Base-by-base conservation (phyloP, 192 early-diverging fungal species). In the Dissophora globulifera region DNA sequence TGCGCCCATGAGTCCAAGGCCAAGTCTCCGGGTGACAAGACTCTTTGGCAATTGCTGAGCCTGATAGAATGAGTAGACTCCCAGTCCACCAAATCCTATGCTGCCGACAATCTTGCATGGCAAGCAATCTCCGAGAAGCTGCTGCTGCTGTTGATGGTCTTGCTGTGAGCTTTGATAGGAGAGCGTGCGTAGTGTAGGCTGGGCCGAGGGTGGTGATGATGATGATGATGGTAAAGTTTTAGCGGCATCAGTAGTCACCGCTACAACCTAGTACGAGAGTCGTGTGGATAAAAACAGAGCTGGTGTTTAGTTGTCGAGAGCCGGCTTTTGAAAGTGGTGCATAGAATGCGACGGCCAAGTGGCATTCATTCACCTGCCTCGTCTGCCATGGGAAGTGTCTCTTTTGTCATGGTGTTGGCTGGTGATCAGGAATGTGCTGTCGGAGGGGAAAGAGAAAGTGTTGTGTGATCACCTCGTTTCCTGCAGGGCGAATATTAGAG, bases 61-160 rank as follows among this genome's bases (percentile, higher is more conserved):
- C n/a, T 76, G 63, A 29, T 76, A 76, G 29, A 66, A 76, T 4
- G 72, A 76, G 22, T 76, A 76, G 2, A 76, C 50, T 7, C 72
- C 72, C 1, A 76, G 49, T 16, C 72, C 72, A 8, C 72, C 52
- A 42, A 76, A 76, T 0, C 72, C 72, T 2, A 46, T 58, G 45
- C 72, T 62, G 1, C 72, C 72, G 4, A 76, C 52, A 11, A 76
- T 11, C 20, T 67, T 76, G 29, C 72, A 76, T 8, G 72, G 72
- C 43, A 67, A n/a, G 42, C 72, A 76, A 26, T 76, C 72, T 35
- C 20, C 52, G 8, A 64, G 72, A 0, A 48, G 23, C 15, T 54
- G 71, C 19, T 64, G 50, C 10, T 58, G 59, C 17, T 54, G 45
- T 16, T 59, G 59, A 29, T 57, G 55, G 9, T 23, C 7, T 26